Percentiles rank a stretch among this genome's conserved stretches.
Conservation (phyloP, 2,329 filamentous ascomycete species). For the Triangularia verruculosa region DNA sequence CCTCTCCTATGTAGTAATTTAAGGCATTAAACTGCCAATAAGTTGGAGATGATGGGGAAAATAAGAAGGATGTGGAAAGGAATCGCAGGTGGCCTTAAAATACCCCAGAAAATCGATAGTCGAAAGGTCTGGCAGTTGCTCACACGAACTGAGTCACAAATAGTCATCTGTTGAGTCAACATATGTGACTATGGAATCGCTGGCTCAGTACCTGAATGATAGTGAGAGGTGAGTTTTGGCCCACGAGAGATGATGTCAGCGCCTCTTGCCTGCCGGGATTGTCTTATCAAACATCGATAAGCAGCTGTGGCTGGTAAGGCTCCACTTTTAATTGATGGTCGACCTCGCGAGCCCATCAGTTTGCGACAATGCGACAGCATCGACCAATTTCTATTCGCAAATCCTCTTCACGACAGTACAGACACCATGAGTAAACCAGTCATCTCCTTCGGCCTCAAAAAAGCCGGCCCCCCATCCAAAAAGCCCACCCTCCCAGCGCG, state of each 20-base stretch:
- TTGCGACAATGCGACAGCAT: background rate
- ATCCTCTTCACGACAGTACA: background rate
- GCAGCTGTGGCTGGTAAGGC: background rate
- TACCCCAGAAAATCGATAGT: too few relatives aligned
- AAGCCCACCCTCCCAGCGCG: constrained; percentile 47
- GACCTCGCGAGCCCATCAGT: background rate
- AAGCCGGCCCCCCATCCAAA: constrained; percentile 41
- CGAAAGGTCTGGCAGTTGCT: too few relatives aligned
- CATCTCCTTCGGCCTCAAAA: constrained; percentile 59
- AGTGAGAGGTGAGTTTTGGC: background rate
- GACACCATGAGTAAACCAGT: constrained; percentile 46
- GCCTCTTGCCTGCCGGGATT: background rate
- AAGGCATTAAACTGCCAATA: too few relatives aligned
- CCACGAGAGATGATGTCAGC: background rate
- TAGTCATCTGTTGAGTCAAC: too few relatives aligned
- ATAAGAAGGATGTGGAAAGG: too few relatives aligned
- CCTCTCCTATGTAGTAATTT: too few relatives aligned
- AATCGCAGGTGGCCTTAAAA: too few relatives aligned
- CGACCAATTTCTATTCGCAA: background rate
- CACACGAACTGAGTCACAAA: too few relatives aligned
- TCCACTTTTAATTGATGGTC: background rate
- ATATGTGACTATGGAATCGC: too few relatives aligned
- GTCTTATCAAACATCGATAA: background rate
- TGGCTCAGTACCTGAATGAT: too few relatives aligned
- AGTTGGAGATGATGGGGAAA: too few relatives aligned